Evolutionary conservation across 371 early-diverging fungal genomes (phyloP), one percentile per base, ranked within the genome.

Genomic region (Umbelopsis sp.): DNA sequence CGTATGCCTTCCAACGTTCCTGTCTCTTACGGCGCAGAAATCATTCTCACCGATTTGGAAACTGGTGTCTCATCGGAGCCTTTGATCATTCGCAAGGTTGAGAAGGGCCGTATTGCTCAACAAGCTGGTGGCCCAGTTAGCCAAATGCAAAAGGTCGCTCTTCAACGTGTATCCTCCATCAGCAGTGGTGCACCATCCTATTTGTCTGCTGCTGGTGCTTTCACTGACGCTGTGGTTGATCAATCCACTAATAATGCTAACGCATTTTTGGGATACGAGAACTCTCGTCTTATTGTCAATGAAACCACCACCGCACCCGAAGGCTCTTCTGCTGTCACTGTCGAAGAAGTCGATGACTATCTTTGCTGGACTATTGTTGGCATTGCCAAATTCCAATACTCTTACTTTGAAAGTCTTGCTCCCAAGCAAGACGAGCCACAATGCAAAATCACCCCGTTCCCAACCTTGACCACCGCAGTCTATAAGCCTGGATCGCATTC

Each of bases 311-410:
- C 57, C 14, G 29, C 57, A 6, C 35, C 57, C 1, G 57, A 57
- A 2, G 57, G 57, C 29, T 29, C 57, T 11, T 5, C 57, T 18
- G n/a, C n/a, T 4, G 32, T 57, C 35, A 50, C 44, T 66, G 3
- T 65, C 41, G 78, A 77, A 64, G 73, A 73, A 38, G 76, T 92
- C 12, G 91, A 92, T 72, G 93, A 94, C 69, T 88, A 88, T 74
- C 81, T 92, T 46, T 94, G 93, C 79, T 94, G 94, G 94, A 94
- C 94, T 6, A 92, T 93, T 68, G 92, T 93, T 38, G 91, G 93
- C 52, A 80, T 83, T 48, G 57, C 57, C 18, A 57, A 57, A 29
- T 57, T 57, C 57, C 57, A 57, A 12, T 35, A 57, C 57, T 25
- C 57, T 29, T 57, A 57, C 35, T 57, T 57, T 57, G 57, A 57